These are phyloP conservation scores for Chamaenerion angustifolium DNA, from an alignment of 345 rosid species.

Conservation along the genomic window DNA sequence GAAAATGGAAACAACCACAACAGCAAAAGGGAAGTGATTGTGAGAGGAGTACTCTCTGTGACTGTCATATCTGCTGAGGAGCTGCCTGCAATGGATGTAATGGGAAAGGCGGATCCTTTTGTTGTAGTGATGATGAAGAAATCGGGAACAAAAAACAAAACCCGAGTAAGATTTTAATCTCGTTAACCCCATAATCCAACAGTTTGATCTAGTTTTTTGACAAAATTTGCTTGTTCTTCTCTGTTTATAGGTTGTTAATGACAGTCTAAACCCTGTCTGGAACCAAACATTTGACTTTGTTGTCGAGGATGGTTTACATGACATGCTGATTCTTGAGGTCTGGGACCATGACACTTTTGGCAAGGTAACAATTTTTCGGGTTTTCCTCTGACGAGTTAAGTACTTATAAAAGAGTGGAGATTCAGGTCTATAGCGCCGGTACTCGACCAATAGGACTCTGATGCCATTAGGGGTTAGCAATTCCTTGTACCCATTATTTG, in stretches of 20 bases:
- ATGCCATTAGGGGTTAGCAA: no score
- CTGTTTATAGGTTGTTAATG: constrained; percentile 60
- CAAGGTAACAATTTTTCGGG: constrained; percentile 40
- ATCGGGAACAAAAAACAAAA: constrained; percentile 57
- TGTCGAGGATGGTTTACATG: constrained; percentile 94
- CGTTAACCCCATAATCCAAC: no score
- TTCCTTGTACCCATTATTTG: no score
- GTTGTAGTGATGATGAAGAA: constrained; percentile 84
- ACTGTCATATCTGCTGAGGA: constrained; percentile 93
- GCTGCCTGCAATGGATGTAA: constrained; percentile 61
- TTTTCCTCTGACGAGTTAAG: neutral
- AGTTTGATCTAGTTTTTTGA: neutral
- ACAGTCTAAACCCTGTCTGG: constrained; percentile 91
- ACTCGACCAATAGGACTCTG: no score
- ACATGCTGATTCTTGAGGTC: constrained; percentile 84
- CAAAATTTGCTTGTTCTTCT: neutral
- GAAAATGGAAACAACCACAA: constrained; percentile 35
- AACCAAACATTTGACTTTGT: constrained; percentile 96
- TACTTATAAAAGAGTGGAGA: no score
- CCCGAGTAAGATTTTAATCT: constrained; percentile 12
- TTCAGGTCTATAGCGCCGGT: no score
- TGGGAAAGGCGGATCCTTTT: constrained; percentile 97
- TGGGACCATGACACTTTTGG: constrained; percentile 98
- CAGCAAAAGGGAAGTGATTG: constrained; percentile 66
- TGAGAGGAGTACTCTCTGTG: constrained; percentile 86